Conservation (phyloP, 139 green algal species). For the Limnomonas spitsbergensis region DNA sequence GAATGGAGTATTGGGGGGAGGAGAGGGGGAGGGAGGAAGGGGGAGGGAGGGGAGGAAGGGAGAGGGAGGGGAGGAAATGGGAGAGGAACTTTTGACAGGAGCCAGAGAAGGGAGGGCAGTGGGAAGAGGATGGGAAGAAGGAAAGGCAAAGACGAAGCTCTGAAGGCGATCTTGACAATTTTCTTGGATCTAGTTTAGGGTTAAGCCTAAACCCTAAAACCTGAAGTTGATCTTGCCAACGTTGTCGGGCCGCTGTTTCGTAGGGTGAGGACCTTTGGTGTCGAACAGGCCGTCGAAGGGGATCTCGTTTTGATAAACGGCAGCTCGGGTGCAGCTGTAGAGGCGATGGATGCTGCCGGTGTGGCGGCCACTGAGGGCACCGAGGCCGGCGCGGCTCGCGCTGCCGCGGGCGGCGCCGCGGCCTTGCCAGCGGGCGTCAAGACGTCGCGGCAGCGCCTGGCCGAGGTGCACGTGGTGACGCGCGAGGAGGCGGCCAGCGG, state of each 20-base stretch:
- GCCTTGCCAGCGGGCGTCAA: neutral
- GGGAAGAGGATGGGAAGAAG: too few relatives aligned
- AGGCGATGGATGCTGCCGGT: neutral
- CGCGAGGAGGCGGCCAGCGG: constrained; percentile 56
- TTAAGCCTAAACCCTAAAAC: too few relatives aligned
- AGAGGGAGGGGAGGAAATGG: too few relatives aligned
- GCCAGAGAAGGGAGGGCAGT: too few relatives aligned
- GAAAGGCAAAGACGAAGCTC: too few relatives aligned
- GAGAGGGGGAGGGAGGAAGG: neutral
- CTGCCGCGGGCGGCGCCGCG: neutral
- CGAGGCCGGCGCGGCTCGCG: neutral
- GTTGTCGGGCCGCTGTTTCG: too few relatives aligned
- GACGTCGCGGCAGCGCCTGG: constrained; percentile 26
- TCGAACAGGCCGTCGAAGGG: neutral
- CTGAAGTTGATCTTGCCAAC: too few relatives aligned
- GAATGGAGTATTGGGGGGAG: too few relatives aligned
- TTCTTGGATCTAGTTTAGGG: too few relatives aligned
- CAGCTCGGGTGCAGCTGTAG: neutral
- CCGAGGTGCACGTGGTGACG: constrained; percentile 68
- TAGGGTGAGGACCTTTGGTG: constrained; percentile 9
- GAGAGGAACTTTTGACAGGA: too few relatives aligned
- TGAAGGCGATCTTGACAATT: too few relatives aligned
- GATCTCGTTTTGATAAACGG: neutral
- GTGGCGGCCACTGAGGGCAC: neutral
- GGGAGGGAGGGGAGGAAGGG: neutral